Base-by-base conservation (phyloP, 2,329 filamentous ascomycete species). In the Phoma sp. region DNA sequence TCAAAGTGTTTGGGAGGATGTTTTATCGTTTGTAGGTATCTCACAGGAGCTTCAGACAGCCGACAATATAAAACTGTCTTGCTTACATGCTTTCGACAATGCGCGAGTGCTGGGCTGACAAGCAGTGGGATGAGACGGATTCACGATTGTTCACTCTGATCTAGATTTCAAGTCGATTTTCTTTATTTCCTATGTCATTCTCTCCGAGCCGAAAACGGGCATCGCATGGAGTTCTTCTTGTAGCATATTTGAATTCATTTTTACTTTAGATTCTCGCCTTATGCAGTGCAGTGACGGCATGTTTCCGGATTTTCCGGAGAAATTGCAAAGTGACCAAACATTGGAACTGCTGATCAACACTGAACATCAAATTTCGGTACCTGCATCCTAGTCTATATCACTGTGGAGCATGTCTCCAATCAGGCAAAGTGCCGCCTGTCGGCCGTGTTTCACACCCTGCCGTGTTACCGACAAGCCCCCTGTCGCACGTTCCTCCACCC, bases 11-110 rank as follows among this genome's bases (percentile, higher is more conserved):
- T 55, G 48, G 36, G 42, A 53, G 42, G 53, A 47, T 49, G 47
- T 23, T 23, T 59, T 57, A 57, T 52, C 52, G 62, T 57, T 62
- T 58, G 57, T 64, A 59, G 52, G 51, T 56, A 53, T 45, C 38
- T 47, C 43, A 52, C 28, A 47, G 38, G 28, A 50, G 47, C 28
- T 50, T 58, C 39, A 45, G 47, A 47, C 46, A 51, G 36, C 36
- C 32, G 53, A 56, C 42, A 56, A 56, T 56, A 47, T 17, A 43
- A 56, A 46, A 37, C 37, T 51, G 53, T 47, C 42, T 56, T 42
- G 42, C 42, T 47, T 48, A 56, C 38, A 21, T 29, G 37, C 21
- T 42, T 18, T 26, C 42, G n/a, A n/a, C n/a, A n/a, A n/a, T 20
- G 39, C 42, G 42, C 37, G 28, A 17, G 42, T 56, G 32, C 42